Base-by-base conservation (phyloP, 805 yeast genomes). In the Vanderwaltozyma yarrowii region DNA sequence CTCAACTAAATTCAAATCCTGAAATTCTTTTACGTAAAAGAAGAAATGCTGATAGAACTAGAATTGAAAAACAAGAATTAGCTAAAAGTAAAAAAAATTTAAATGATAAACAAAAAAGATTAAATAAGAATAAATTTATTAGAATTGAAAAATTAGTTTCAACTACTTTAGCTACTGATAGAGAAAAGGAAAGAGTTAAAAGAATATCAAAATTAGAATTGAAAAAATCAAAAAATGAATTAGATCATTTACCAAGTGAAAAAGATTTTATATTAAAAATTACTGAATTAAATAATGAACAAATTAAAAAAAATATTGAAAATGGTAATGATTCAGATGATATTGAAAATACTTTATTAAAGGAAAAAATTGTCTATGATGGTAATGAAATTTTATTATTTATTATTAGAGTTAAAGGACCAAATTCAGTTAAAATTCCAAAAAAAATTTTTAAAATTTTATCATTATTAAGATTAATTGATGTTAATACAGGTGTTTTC, bases 1-100 rank as follows among this genome's bases (percentile, higher is more conserved):
- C 39, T 4, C 17, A 42, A 30, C 29, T 49, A 27, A 39, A 79
- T 56, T 70, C 80, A 19, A 80, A 78, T 54, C 89, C 92, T 28
- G 92, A 83, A 59, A 70, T 83, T 39, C 73, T 83, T 49, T 69
- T 83, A 45, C 76, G 78, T 54, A 83, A 82, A 66, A 76, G 94
- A 64, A 83, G 81, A 66, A 74, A 80, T 54, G 81, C 80, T 42
- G 89, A 82, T 58, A 68, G 80, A 58, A 66, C 78, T 47, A 72
- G 87, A 58, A 50, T 81, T 38, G 83, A 78, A 58, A 82, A 79
- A 54, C 89, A 80, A 58, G 82, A 78, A 46, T 69, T 70, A 39
- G 78, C 78, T 13, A 68, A 68, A 45, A 62, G 66, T 50, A 74
- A 71, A 58, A 65, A 63, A 31, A 69, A 67, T 38, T 67, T 64